Percentiles rank a stretch among this genome's conserved stretches.
Evolutionary conservation across 2,329 filamentous ascomycete species (phyloP).

Genomic region (Fusarium haematococcum): DNA sequence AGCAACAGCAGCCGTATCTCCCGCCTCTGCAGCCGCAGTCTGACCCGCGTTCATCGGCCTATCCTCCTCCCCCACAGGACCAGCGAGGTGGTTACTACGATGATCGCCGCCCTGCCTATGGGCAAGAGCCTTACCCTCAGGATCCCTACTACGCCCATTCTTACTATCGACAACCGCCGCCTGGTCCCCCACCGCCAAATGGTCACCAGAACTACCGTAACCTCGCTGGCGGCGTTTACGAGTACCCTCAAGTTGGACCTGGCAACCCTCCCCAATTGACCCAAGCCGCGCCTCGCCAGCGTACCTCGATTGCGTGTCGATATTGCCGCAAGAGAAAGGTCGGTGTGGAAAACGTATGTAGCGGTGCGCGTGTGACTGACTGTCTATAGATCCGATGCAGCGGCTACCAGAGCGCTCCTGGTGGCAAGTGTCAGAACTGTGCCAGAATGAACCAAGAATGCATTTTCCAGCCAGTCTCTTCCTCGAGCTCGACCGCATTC

Average conservation of each 20-base stretch:
- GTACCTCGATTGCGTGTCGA: slow-evolving; percentile 70
- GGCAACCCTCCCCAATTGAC: slow-evolving; percentile 54
- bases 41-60: slow-evolving; percentile 50
- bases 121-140: slow-evolving; percentile 49
- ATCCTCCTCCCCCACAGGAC: slow-evolving; percentile 54
- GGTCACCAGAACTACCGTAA: slow-evolving; percentile 46
- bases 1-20: slow-evolving; percentile 48
- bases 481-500: slow-evolving; percentile 67
- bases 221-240: slow-evolving; percentile 46
- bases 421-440: slow-evolving; percentile 71
- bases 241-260: slow-evolving; percentile 50
- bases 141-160: slow-evolving; percentile 49
- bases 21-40: slow-evolving; percentile 54
- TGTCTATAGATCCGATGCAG: slow-evolving; percentile 67
- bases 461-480: slow-evolving; percentile 70
- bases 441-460: slow-evolving; percentile 72
- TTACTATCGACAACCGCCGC: slow-evolving; percentile 42
- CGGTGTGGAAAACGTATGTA: slow-evolving; percentile 13
- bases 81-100: slow-evolving; percentile 54
- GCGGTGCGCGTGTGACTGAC: slow-evolving; percentile 12
- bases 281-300: slow-evolving; percentile 67
- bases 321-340: slow-evolving; percentile 74
- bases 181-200: slow-evolving; percentile 47
- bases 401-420: slow-evolving; percentile 68
- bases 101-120: slow-evolving; percentile 50